Base-by-base conservation (phyloP, 2,329 filamentous ascomycete species). In the Teratosphaeria destructans region DNA sequence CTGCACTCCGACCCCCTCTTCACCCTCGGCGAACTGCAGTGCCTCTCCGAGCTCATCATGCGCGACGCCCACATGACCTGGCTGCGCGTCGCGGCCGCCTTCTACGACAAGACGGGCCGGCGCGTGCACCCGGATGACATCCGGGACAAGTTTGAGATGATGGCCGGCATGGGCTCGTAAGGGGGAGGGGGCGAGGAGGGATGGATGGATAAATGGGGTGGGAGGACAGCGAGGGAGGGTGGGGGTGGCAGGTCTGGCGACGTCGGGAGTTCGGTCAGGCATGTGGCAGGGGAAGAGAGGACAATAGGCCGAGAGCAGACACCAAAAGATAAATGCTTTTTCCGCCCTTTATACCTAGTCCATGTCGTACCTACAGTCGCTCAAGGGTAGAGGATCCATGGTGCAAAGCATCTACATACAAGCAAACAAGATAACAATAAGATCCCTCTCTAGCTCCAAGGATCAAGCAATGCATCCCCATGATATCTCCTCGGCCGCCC, bases 81-180 rank as follows among this genome's bases (percentile, higher is more conserved):
- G 79, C 62, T 76, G 14, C 68, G 76, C 5, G 70, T 82, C 2
- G 76, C 77, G 54, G 76, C 74, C 57, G 69, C 71, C 27, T 82
- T 82, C 71, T 76, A 71, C 58, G 78, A 80, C 58, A 75, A 75
- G 68, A 82, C 78, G 1, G 79, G 79, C 2, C 71, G 77, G 49
- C 68, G 71, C 3, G 64, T 81, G 29, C 71, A 75, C 62, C 72
- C 76, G 0, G 72, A 77, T 3, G 72, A 77, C 26, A 72, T 79
- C 37, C 69, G 72, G 64, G 71, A 74, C 61, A 79, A 77, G 67
- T 71, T 79, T 55, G 66, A 68, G 59, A 60, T 60, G 47, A 63
- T 72, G 60, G 53, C 34, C 26, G 34, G 34, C 5, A 54, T 54
- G 53, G 29, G 53, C 12, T n/a, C 7, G 53, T 54, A 29, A 19